Evolutionary conservation across 1,284 basidiomycete species (phyloP), one percentile per base, ranked within the genome.

Genomic region (Cystobasidium slooffiae): DNA sequence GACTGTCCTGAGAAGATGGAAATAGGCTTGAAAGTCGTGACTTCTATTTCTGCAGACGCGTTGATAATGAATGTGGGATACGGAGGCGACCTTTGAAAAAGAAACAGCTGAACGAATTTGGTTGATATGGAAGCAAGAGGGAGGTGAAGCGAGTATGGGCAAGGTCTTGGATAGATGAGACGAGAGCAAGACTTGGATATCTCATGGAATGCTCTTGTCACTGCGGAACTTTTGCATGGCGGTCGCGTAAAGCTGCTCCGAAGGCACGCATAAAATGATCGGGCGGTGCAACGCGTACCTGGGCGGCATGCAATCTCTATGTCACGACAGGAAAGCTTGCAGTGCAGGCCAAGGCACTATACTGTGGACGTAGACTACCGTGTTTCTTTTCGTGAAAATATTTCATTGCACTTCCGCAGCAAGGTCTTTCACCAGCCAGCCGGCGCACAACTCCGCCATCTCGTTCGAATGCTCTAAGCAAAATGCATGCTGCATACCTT

Each of bases 401-500:
- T 51, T 14, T 18, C 31, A 65, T 65, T 18, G 39, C n/a, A 31
- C 20, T 44, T 49, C 63, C n/a, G 41, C 44, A n/a, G 44, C 63
- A 53, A 72, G 47, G 41, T 72, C 69, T 52, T 20, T 46, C 20
- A 47, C 61, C 5, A 74, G 37, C 72, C 72, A 74, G 12, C 37
- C n/a, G 10, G 72, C 72, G 49, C 63, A 74, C 6, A 59, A 37
- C 22, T 64, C 47, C 31, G 63, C 63, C 72, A 74, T 74, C 53
- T 46, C 55, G 6, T 65, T 51, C 16, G 63, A 66, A 41, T 74
- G 63, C 39, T 74, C 64, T 31, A 74, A 56, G 46, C 72, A 74
- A 24, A 74, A 74, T 31, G 72, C 72, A 67, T 74, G 72, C n/a
- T 51, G 44, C 72, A 74, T 74, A 24, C 72, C 72, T 37, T 47